Percentiles rank a stretch among this genome's conserved stretches.
Conservation (phyloP, 2,329 filamentous ascomycete species). For the Colletotrichum sp. region DNA sequence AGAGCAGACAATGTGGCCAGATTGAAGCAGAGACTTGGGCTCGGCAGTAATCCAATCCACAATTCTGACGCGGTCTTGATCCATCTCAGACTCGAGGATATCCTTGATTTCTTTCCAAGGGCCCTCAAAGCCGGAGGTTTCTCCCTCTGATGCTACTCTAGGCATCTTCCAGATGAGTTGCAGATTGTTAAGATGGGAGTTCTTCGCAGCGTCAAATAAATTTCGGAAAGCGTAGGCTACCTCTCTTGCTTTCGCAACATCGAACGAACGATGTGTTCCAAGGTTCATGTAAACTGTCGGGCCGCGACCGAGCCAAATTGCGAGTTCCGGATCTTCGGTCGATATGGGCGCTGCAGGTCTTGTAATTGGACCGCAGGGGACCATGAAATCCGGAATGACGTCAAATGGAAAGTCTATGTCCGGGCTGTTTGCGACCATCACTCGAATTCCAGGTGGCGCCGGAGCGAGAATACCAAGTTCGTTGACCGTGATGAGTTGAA, state of each 20-base stretch:
- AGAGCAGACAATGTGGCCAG: background rate
- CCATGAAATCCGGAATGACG: background rate
- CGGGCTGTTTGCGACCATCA: background rate
- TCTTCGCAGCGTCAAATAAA: conserved; percentile 30
- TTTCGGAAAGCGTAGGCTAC: conserved; percentile 40
- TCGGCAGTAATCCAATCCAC: background rate
- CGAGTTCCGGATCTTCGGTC: conserved; percentile 46
- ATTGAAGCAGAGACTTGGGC: background rate
- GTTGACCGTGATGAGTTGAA: background rate
- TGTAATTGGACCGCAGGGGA: conserved; percentile 48
- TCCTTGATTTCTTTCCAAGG: background rate
- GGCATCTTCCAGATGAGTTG: background rate
- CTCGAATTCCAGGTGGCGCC: background rate
- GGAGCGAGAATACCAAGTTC: background rate
- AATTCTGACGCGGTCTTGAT: background rate
- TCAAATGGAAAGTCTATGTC: background rate
- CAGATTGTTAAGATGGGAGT: background rate
- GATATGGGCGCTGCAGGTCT: conserved; percentile 37
- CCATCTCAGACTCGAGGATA: background rate
- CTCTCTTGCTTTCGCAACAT: conserved; percentile 35
- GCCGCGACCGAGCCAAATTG: conserved; percentile 41
- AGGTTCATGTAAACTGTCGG: conserved; percentile 55
- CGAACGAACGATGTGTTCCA: conserved; percentile 38
- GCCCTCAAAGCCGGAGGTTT: background rate
- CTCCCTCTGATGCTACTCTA: background rate